Evolutionary conservation across 1,139 yeast genomes (phyloP).

Genomic region (Suhomyces anneliseae): DNA sequence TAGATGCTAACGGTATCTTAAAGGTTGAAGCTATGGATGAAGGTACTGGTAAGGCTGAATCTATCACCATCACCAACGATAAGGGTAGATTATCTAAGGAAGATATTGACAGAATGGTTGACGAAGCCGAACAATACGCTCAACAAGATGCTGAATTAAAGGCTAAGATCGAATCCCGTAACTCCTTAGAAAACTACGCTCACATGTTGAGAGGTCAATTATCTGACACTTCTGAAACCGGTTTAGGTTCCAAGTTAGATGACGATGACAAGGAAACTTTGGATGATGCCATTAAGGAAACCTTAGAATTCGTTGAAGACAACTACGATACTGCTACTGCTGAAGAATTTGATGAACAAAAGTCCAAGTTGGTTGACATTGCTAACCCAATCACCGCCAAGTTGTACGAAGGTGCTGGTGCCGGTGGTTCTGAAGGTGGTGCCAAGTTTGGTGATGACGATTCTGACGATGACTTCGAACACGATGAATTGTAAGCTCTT

Average conservation of each 20-base stretch:
- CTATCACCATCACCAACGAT: conserved; percentile 93
- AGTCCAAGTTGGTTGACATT: conserved; percentile 76
- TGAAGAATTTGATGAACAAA: conserved; percentile 94
- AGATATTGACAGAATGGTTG: conserved; percentile 91
- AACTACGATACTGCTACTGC: conserved; percentile 83
- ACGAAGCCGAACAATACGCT: conserved; percentile 89
- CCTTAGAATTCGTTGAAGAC: conserved; percentile 86
- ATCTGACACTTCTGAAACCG: conserved; percentile 59
- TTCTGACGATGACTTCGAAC: conserved; percentile 65
- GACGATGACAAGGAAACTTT: conserved; percentile 93
- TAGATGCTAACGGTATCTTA: conserved; percentile 51
- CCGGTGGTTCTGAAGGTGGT: conserved; percentile 41
- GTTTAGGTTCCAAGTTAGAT: conserved; percentile 73
- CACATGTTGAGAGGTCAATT: conserved; percentile 55
- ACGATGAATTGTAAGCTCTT: conserved; percentile 44
- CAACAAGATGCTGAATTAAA: conserved; percentile 82
- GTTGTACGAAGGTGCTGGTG: conserved; percentile 64
- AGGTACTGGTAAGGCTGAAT: conserved; percentile 72
- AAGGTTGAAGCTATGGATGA: conserved; percentile 48
- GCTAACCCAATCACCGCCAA: conserved; percentile 94
- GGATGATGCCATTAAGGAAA: conserved; percentile 84
- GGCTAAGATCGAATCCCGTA: conserved; percentile 70
- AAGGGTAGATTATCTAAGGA: conserved; percentile 95
- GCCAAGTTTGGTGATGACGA: conserved; percentile 56
- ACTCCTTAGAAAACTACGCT: conserved; percentile 51